These are phyloP conservation scores for Cryphonectria nitschkei DNA, from an alignment of 2,329 filamentous ascomycete genomes.

Conservation along the genomic window DNA sequence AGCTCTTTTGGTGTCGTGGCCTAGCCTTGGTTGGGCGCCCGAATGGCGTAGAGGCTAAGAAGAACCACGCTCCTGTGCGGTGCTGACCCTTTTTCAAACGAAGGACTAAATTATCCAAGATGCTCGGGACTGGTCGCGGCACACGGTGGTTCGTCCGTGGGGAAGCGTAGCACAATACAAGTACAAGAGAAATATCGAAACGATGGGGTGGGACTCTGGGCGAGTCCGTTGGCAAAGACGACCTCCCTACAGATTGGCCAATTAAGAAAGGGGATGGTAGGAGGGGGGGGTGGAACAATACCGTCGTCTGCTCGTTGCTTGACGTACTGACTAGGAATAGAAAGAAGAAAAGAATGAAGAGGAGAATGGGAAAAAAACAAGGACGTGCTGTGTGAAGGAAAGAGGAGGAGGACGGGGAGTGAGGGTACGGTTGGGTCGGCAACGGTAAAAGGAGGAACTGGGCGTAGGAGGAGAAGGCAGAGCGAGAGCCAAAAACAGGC, in stretches of 20 bases:
- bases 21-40: not conserved
- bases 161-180: slow-evolving; percentile 24
- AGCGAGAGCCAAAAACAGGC: not conserved
- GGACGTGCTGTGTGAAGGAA: not conserved
- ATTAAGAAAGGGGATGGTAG: slow-evolving; percentile 12
- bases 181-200: slow-evolving; percentile 17
- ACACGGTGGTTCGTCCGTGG: slow-evolving; percentile 10
- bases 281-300: not conserved
- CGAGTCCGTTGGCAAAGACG: slow-evolving; percentile 19
- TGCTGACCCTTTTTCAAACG: slow-evolving; percentile 17
- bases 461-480: not conserved
- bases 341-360: not conserved
- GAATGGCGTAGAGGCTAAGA: slow-evolving; percentile 16
- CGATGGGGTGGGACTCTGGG: slow-evolving; percentile 17
- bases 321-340: slow-evolving; percentile 12
- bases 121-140: slow-evolving; percentile 5
- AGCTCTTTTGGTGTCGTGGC: slow-evolving; percentile 5
- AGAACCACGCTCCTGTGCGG: not conserved
- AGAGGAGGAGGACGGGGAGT: not conserved
- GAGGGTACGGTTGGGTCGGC: slow-evolving; percentile 7
- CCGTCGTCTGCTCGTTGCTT: slow-evolving; percentile 24
- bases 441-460: slow-evolving; percentile 2
- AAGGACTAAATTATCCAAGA: slow-evolving; percentile 14
- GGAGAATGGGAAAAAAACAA: not conserved
- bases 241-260: not conserved